Percentiles rank a stretch among this genome's conserved stretches.
Evolutionary conservation across 441 rosid species (phyloP).

Genomic region (Brassica hybrid): DNA sequence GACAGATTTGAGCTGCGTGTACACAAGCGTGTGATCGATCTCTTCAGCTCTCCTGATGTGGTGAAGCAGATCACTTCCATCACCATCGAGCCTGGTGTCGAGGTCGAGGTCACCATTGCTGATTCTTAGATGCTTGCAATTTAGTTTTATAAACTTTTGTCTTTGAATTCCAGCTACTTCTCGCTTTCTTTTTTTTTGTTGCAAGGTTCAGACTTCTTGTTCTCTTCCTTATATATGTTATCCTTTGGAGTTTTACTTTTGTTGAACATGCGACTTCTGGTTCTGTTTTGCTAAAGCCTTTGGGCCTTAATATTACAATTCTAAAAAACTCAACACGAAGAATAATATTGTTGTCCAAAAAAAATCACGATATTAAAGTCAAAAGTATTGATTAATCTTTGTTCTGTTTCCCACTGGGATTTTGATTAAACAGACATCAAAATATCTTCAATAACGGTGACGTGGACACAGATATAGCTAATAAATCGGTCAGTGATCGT

Average conservation of each 20-base stretch:
- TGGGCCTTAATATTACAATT: too few species aligned
- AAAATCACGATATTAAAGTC: too few species aligned
- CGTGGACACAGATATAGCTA: constrained; percentile 22
- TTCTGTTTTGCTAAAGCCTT: neutral
- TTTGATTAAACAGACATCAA: neutral
- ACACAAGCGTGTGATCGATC: constrained; percentile 66
- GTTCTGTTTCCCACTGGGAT: neutral
- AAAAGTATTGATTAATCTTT: neutral
- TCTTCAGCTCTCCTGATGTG: constrained; percentile 63
- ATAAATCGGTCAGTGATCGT: neutral
- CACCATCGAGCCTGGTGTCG: constrained; percentile 66
- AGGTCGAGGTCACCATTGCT: constrained; percentile 66
- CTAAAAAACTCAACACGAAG: too few species aligned
- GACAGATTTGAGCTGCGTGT: constrained; percentile 68
- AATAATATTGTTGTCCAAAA: too few species aligned
- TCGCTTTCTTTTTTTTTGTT: neutral
- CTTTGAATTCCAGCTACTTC: neutral
- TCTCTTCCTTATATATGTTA: constrained; percentile 1
- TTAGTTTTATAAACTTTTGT: neutral
- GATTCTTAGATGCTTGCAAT: constrained; percentile 45
- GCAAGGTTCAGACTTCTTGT: neutral
- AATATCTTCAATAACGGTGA: constrained; percentile 1
- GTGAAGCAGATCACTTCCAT: constrained; percentile 68
- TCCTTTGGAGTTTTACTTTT: neutral
- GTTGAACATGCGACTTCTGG: neutral